Evolutionary conservation across 805 yeast genomes (phyloP).

Genomic region (Pichia heedii): DNA sequence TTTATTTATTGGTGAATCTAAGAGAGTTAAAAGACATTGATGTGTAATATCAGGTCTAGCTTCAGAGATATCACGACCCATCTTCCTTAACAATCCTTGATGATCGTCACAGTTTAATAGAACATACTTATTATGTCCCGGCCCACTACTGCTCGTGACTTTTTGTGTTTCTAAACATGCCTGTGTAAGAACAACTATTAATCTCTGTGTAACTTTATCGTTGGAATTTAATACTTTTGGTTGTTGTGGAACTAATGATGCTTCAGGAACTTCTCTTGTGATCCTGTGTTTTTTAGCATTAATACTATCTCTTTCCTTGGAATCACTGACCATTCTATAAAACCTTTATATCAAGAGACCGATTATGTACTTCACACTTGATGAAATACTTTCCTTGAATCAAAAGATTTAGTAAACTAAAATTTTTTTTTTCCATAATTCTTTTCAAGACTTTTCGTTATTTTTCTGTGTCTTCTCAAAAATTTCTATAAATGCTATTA

Average conservation of each 20-base stretch:
- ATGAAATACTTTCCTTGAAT: no score
- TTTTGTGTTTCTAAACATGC: conserved; percentile 95
- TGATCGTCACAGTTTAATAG: conserved; percentile 96
- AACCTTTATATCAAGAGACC: no score
- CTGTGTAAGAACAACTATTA: conserved; percentile 90
- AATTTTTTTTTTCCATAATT: no score
- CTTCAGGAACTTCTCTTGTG: conserved; percentile 31
- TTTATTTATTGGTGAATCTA: conserved; percentile 97
- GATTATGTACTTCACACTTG: no score
- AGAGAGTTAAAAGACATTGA: conserved; percentile 86
- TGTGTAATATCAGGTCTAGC: conserved; percentile 99
- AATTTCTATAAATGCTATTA: no score
- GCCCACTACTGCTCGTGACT: conserved; percentile 61
- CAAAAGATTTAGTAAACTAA: no score
- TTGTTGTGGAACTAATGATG: conserved; percentile 79
- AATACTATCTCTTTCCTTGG: conserved; percentile 37
- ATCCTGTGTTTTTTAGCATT: conserved; percentile 17
- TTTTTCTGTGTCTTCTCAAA: no score
- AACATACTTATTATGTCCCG: conserved; percentile 86
- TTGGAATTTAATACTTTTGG: conserved; percentile 74
- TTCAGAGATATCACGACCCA: conserved; percentile 96
- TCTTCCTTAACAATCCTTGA: conserved; percentile 87
- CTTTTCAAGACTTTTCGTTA: no score
- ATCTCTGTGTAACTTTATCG: conserved; percentile 78
- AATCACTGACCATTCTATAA: conserved; percentile 34